Conservation (phyloP, 805 yeast genomes). For the Wickerhamiella bombiphila region DNA sequence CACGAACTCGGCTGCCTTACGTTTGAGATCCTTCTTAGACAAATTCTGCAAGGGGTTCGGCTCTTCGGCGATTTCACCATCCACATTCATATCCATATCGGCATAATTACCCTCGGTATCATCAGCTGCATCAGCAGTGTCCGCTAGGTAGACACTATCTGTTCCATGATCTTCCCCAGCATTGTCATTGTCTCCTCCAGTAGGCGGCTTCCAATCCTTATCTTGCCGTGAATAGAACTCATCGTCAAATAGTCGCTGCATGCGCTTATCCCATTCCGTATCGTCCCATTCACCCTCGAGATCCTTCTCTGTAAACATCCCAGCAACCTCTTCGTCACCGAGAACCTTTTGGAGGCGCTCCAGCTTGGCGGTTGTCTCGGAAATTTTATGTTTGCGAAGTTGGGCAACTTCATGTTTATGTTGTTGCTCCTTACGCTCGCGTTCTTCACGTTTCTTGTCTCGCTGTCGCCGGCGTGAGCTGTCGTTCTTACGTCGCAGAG, state of each 20-base stretch:
- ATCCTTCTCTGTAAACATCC: constrained; percentile 57
- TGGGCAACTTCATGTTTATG: constrained; percentile 49
- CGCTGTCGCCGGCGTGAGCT: constrained; percentile 70
- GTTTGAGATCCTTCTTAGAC: constrained; percentile 44
- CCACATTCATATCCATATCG: constrained; percentile 1
- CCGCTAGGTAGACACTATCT: constrained; percentile 16
- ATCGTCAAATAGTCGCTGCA: constrained; percentile 76
- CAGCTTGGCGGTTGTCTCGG: constrained; percentile 59
- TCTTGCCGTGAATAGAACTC: constrained; percentile 48
- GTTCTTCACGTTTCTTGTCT: constrained; percentile 47
- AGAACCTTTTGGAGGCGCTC: constrained; percentile 50
- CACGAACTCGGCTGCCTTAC: constrained; percentile 64
- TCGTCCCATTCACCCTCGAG: constrained; percentile 80
- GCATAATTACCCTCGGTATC: neutral
- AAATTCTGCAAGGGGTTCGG: constrained; percentile 41
- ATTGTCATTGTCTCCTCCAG: constrained; percentile 30
- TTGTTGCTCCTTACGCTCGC: constrained; percentile 36
- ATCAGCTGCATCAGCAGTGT: constrained; percentile 15
- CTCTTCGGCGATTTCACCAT: constrained; percentile 11
- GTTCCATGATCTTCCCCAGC: constrained; percentile 18
- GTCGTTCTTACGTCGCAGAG: constrained; percentile 67
- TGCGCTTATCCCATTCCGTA: constrained; percentile 77
- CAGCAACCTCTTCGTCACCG: constrained; percentile 50
- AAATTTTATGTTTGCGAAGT: constrained; percentile 62
- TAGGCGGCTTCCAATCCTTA: constrained; percentile 44